phyloP scores from a whole-genome alignment of 139 green algal genomes.

The Pseudopediastrum boryanum region DNA sequence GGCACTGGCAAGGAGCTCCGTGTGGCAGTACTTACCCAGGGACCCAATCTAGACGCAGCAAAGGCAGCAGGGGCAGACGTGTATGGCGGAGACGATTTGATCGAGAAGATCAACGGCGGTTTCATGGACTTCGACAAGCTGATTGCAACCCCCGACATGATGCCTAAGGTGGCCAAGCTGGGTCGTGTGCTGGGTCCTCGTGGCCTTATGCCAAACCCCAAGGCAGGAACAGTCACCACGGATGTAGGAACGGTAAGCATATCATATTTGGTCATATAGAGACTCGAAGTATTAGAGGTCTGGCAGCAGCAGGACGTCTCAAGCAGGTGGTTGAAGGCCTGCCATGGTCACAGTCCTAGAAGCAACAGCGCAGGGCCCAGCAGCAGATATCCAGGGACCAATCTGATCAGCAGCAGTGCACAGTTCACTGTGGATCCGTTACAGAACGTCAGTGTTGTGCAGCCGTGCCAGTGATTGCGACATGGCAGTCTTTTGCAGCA shows the following conservation, averaged over 20 bases:
- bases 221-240: slow-evolving; percentile 98
- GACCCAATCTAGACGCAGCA: slow-evolving; percentile 80
- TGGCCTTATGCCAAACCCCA: slow-evolving; percentile 99
- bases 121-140: slow-evolving; percentile 99
- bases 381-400: too few relatives aligned
- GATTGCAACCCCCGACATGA: slow-evolving; percentile 99
- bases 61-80: slow-evolving; percentile 92
- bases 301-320: background rate
- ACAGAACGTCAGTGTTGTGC: too few relatives aligned
- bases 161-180: slow-evolving; percentile 99
- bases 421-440: too few relatives aligned
- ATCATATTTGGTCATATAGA: too few relatives aligned
- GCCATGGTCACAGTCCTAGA: background rate
- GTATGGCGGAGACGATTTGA: slow-evolving; percentile 92
- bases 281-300: too few relatives aligned
- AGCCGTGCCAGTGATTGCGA: too few relatives aligned
- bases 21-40: slow-evolving; percentile 93
- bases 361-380: too few relatives aligned
- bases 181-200: slow-evolving; percentile 92
- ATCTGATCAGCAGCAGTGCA: too few relatives aligned
- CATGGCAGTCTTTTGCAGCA: too few relatives aligned
- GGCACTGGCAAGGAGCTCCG: slow-evolving; percentile 95
- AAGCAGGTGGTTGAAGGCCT: background rate
- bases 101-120: slow-evolving; percentile 93
- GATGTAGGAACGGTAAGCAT: slow-evolving; percentile 86